Conservation (phyloP, 805 yeast species). For the Kazachstania taianensis region DNA sequence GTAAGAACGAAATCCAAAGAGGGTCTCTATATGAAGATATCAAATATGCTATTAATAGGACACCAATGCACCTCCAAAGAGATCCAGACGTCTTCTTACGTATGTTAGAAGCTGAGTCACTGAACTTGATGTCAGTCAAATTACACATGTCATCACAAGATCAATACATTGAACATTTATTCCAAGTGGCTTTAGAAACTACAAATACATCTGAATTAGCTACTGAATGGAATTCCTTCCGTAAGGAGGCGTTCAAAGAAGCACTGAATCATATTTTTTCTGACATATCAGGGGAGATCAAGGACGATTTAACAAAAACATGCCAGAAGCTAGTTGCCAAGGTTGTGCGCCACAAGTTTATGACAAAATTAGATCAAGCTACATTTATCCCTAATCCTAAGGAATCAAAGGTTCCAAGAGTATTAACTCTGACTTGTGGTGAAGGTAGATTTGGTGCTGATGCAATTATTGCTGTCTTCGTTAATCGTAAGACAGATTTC, state of each 20-base stretch:
- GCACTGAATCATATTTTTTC: constrained; percentile 62
- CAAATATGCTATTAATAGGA: constrained; percentile 79
- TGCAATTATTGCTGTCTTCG: constrained; percentile 72
- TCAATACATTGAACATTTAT: constrained; percentile 36
- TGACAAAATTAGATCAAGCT: constrained; percentile 77
- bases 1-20: constrained; percentile 63
- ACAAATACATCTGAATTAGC: constrained; percentile 73
- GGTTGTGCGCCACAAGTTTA: constrained; percentile 60
- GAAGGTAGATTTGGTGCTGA: constrained; percentile 72
- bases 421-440: constrained; percentile 75
- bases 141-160: constrained; percentile 37
- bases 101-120: constrained; percentile 84
- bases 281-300: constrained; percentile 61
- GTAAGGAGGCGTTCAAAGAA: constrained; percentile 54
- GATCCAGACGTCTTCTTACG: constrained; percentile 77
- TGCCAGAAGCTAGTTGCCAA: constrained; percentile 63
- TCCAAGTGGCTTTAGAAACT: constrained; percentile 49
- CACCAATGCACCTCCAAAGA: constrained; percentile 60
- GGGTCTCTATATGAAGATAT: constrained; percentile 79
- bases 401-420: constrained; percentile 79
- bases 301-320: constrained; percentile 68
- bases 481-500: constrained; percentile 74
- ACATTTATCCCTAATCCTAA: constrained; percentile 78
- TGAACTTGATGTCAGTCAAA: constrained; percentile 60
- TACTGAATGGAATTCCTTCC: constrained; percentile 68